Conservation (phyloP, 2,329 filamentous ascomycete genomes). For the Curvularia sp. region DNA sequence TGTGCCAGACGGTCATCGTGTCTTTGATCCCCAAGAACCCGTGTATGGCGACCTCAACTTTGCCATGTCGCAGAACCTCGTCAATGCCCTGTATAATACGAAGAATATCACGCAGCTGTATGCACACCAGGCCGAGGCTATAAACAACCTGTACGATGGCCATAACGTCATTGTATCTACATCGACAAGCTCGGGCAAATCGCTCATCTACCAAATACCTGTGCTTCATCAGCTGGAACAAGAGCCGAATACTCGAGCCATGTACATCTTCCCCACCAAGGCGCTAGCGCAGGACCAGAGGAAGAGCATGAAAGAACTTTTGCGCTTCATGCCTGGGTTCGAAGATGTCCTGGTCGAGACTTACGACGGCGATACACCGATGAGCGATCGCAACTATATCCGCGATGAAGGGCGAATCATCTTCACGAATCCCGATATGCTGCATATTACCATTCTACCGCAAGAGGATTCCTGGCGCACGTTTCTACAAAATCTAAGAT, state of each 20-base stretch:
- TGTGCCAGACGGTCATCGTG: slow-evolving; percentile 88
- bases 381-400: slow-evolving; percentile 77
- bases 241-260: slow-evolving; percentile 77
- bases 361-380: slow-evolving; percentile 93
- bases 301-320: slow-evolving; percentile 82
- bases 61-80: slow-evolving; percentile 83
- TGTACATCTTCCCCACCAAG: slow-evolving; percentile 99
- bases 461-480: slow-evolving; percentile 89
- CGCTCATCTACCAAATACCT: slow-evolving; percentile 95
- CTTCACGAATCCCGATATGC: slow-evolving; percentile 98
- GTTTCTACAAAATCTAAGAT: slow-evolving; percentile 87
- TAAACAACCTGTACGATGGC: slow-evolving; percentile 84
- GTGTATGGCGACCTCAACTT: slow-evolving; percentile 86
- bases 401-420: slow-evolving; percentile 90
- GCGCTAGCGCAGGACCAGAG: slow-evolving; percentile 94
- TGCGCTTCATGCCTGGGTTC: slow-evolving; percentile 79
- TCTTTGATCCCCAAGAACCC: slow-evolving; percentile 84
- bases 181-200: slow-evolving; percentile 96
- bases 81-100: slow-evolving; percentile 96
- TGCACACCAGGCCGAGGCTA: slow-evolving; percentile 89
- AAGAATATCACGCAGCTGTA: slow-evolving; percentile 86
- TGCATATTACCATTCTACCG: slow-evolving; percentile 91
- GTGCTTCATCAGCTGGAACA: slow-evolving; percentile 85
- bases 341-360: slow-evolving; percentile 84
- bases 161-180: slow-evolving; percentile 91